Conservation (phyloP, 371 early-diverging fungal genomes). For the Nematocida homosporus region DNA sequence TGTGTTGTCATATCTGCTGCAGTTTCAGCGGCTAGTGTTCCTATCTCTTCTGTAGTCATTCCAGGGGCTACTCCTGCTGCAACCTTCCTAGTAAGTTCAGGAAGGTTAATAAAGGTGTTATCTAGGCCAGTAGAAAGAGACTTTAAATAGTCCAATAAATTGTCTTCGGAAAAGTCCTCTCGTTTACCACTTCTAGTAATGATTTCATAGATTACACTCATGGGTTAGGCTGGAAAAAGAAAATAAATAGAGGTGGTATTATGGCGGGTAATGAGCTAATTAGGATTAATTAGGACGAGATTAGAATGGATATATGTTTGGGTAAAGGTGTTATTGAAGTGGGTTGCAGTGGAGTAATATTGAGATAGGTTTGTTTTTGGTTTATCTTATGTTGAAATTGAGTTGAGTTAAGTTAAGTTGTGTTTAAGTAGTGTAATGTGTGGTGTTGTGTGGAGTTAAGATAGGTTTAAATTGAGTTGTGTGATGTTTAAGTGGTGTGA, state of each 20-base stretch:
- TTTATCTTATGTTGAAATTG: no score
- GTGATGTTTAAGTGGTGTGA: no score
- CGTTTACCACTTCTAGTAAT: conserved; percentile 27
- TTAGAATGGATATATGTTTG: conserved; percentile 20
- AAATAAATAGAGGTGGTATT: no score
- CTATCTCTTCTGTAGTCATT: conserved; percentile 44
- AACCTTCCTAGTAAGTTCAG: conserved; percentile 38
- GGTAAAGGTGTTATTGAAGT: no score
- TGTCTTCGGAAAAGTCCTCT: conserved; percentile 23
- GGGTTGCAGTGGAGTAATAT: no score
- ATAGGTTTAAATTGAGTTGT: no score
- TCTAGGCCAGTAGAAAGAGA: conserved; percentile 23
- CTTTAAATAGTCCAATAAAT: conserved; percentile 24
- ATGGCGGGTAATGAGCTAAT: no score
- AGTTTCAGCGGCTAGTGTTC: conserved; percentile 45
- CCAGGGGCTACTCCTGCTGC: conserved; percentile 28
- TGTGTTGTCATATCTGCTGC: conserved; percentile 71
- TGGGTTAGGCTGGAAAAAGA: conserved; percentile 34
- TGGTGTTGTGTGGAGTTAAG: no score
- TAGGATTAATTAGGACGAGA: no score
- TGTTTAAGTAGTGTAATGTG: no score
- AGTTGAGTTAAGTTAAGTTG: no score
- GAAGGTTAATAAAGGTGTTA: conserved; percentile 23
- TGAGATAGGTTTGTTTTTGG: no score
- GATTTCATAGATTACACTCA: conserved; percentile 8